These are phyloP conservation scores for Emmonsiellopsis sp. DNA, from an alignment of 2,329 filamentous ascomycete species.

Conservation along the genomic window DNA sequence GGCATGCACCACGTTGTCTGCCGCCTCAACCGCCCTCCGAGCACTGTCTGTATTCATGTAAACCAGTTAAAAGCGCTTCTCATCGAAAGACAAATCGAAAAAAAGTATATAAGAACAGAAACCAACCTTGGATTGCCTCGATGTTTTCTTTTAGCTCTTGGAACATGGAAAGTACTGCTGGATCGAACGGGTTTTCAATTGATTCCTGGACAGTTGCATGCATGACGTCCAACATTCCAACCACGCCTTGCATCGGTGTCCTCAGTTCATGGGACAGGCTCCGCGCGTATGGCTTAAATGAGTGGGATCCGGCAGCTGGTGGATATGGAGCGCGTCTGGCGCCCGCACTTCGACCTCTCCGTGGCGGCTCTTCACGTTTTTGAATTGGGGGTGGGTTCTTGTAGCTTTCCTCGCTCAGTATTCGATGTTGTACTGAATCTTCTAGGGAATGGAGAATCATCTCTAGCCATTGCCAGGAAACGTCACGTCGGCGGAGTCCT, in stretches of 20 bases:
- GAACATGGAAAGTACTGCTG: conserved; percentile 47
- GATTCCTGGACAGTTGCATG: conserved; percentile 62
- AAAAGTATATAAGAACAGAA: not conserved
- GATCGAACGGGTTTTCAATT: conserved; percentile 44
- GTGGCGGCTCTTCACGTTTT: conserved; percentile 38
- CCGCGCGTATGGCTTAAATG: conserved; percentile 60
- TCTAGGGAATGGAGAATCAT: conserved; percentile 60
- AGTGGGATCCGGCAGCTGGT: conserved; percentile 18
- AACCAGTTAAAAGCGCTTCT: not conserved
- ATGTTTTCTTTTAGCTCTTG: conserved; percentile 58
- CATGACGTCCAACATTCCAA: conserved; percentile 70
- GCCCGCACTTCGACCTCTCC: conserved; percentile 21
- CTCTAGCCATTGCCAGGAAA: conserved; percentile 59
- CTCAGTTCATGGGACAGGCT: conserved; percentile 62
- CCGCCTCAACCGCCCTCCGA: conserved; percentile 60
- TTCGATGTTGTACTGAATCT: conserved; percentile 51
- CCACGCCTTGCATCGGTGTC: conserved; percentile 67
- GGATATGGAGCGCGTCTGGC: conserved; percentile 16
- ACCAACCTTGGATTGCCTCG: conserved; percentile 57
- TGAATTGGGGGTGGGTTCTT: not conserved
- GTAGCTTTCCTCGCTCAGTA: conserved; percentile 2
- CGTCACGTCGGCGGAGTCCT: conserved; percentile 44
- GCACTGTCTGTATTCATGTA: conserved; percentile 48
- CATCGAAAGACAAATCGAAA: not conserved
- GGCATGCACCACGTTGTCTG: conserved; percentile 66